Evolutionary conservation across 1,284 basidiomycete species (phyloP), one percentile per base, ranked within the genome.

Genomic region (Tylopilus sp.): DNA sequence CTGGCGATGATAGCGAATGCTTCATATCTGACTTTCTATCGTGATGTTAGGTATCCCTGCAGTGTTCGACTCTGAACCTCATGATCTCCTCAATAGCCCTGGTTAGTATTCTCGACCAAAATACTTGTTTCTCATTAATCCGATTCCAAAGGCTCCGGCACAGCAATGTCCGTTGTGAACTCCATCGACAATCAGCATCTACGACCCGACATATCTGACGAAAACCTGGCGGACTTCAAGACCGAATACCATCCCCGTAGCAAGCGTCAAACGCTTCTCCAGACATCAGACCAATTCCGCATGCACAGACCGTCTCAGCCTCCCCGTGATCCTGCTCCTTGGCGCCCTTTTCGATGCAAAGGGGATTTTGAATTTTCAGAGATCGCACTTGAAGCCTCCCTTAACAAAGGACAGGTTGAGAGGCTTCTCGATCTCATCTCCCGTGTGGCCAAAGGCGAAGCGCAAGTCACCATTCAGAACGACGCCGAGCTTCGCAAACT

Each of bases 171-270:
- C 18, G 9, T 44, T 9, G 18, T 9, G 9, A 44, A 44, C 9
- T 44, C 18, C 6, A 9, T 22, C 7, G 41, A 22, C 19, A 22
- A 44, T 44, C 41, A 44, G 41, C 41, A 44, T 5, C 6, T 6
- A 22, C 41, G 1, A 54, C n/a, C 49, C 13, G 39, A 39, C 16
- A 39, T 39, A 38, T 13, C 49, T 22, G 18, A 39, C 6, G 51
- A 32, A 60, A 12, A 32, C 16, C 6, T 26, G 3, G 4, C 49
- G 4, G 41, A 68, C 7, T 69, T 68, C 60, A 69, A 66, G 60
- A 66, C 58, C 6, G 53, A 69, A 12, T 66, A 57, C 10, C 68
- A 69, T 18, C 61, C 67, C 32, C 22, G 41, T 10, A 63, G 56
- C 53, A 36, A 49, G 22, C 8, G 36, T 4, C 58, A 18, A 6